These are phyloP conservation scores for Chaetomiaceae sp. DNA, from an alignment of 2,329 filamentous ascomycete species.

Conservation along the genomic window DNA sequence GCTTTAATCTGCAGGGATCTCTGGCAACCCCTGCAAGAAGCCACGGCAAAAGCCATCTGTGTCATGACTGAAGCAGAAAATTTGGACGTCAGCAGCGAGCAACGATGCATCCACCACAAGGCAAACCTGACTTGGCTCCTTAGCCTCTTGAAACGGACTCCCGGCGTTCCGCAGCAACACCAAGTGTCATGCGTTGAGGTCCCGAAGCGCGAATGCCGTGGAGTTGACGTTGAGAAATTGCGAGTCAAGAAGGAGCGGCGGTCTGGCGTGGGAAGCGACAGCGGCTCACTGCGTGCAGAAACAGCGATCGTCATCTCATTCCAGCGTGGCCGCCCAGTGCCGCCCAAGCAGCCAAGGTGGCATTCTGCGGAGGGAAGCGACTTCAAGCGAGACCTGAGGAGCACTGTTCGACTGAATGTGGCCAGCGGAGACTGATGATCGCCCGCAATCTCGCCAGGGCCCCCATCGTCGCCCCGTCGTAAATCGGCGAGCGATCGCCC, in stretches of 20 bases:
- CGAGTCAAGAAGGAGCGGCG: neutral
- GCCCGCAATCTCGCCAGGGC: slow-evolving; percentile 9
- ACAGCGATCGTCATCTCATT: slow-evolving; percentile 14
- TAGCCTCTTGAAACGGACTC: no score
- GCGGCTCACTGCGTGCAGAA: neutral
- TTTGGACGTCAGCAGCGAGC: neutral
- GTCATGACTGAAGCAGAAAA: neutral
- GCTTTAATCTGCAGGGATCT: slow-evolving; percentile 1
- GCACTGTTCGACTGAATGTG: neutral
- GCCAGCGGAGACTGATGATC: slow-evolving; percentile 6
- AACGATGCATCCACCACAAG: neutral
- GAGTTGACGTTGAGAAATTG: no score
- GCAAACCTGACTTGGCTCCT: neutral
- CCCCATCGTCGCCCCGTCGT: neutral
- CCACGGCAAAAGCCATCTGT: no score
- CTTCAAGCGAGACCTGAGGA: neutral
- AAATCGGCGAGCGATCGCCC: slow-evolving; percentile 10
- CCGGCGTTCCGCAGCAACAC: neutral
- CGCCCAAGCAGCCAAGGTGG: no score
- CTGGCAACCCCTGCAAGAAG: neutral
- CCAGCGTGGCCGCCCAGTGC: slow-evolving; percentile 12
- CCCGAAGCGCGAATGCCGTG: neutral
- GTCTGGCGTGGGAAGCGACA: neutral
- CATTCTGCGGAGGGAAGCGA: slow-evolving; percentile 3
- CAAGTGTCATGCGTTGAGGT: neutral